Base-by-base conservation (phyloP, 2,329 filamentous ascomycete species). In the Scedosporium apiospermum region DNA sequence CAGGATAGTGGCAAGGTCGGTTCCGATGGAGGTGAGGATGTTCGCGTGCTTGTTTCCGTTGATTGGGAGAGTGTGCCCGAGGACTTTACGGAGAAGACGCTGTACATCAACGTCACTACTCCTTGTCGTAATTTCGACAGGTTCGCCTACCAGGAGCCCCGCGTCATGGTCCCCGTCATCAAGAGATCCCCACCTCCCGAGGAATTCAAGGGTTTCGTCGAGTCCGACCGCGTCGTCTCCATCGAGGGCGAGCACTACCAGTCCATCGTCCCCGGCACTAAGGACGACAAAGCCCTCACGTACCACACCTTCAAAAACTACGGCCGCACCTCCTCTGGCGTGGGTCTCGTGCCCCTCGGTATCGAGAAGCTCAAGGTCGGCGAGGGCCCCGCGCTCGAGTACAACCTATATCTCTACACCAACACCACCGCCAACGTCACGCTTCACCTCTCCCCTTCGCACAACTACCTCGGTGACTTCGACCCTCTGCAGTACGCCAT, bases 401-500 rank as follows among this genome's bases (percentile, higher is more conserved):
- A 88, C 69, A 76, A 82, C 61, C 68, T 88, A 63, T 88, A 85
- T 71, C 76, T 85, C 12, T 88, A 86, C 74, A 82, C 80, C 53
- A 77, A 78, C 63, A 70, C 77, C 4, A 74, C 74, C 16, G 71
- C 71, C 55, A 78, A 77, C 66, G 71, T 78, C 1, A 79, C 70
- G 0, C 74, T 85, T 2, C 79, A 78, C 69, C 74, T 86, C 64
- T 82, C 80, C 7, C 81, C 82, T 0, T 76, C 74, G 0, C 76
- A 79, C 53, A 85, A 85, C 68, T 82, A 82, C 67, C 74, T 82
- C 3, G 81, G 80, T 27, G 76, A 81, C 46, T 66, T 71, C 6
- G 74, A 74, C 9, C 80, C 81, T 0, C 74, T 84, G 0, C 77
- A 82, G 66, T 83, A 84, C 66, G 80, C 71, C 30, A 71, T 84